Percentiles rank a stretch among this genome's conserved stretches.
phyloP scores from a whole-genome alignment of 331 rosid species.

The Quercus phellos region DNA sequence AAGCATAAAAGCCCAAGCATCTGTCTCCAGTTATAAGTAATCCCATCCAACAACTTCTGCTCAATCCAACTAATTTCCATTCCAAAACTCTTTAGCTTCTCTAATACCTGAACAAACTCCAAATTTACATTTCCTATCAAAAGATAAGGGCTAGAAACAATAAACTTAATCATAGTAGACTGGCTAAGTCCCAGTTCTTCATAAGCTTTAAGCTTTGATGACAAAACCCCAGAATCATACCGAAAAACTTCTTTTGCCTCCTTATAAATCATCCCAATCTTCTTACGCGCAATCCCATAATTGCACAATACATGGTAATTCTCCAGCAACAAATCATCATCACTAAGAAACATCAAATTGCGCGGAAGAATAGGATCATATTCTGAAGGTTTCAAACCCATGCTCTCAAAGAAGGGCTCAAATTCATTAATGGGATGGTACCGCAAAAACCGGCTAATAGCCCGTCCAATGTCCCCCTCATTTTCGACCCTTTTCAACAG shows the following conservation, averaged over 20 bases:
- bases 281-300: conserved; percentile 56
- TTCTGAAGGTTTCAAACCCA: conserved; percentile 68
- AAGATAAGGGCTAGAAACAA: conserved; percentile 50
- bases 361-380: conserved; percentile 55
- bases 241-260: conserved; percentile 41
- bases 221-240: conserved; percentile 43
- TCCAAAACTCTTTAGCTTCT: conserved; percentile 40
- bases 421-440: conserved; percentile 86
- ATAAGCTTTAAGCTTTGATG: conserved; percentile 48
- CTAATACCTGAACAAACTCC: conserved; percentile 46
- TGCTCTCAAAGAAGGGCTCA: conserved; percentile 82
- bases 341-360: conserved; percentile 51
- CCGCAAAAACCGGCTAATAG: conserved; percentile 46
- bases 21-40: conserved; percentile 55
- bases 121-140: conserved; percentile 51
- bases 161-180: conserved; percentile 18
- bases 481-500: conserved; percentile 35
- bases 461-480: conserved; percentile 25
- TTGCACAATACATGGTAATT: conserved; percentile 49
- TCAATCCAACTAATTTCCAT: conserved; percentile 46
- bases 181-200: conserved; percentile 44
- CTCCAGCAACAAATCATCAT: conserved; percentile 52
- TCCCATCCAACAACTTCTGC: conserved; percentile 29
- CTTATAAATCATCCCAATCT: conserved; percentile 57
- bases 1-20: conserved; percentile 43